Conservation (phyloP, 2,329 filamentous ascomycete species). For the Waltergamsia citrina region DNA sequence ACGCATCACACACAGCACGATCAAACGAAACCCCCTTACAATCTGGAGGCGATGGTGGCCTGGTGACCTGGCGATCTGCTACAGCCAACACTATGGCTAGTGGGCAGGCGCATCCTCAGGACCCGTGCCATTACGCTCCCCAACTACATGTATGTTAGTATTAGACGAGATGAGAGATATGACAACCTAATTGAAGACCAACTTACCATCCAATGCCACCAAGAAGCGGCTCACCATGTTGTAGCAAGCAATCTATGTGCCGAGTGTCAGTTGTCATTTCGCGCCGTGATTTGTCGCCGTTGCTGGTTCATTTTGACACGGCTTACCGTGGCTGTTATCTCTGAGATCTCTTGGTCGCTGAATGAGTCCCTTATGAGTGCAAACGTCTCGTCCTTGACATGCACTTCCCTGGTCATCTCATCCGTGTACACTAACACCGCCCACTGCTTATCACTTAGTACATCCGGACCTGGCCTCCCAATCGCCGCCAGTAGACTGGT, state of each 20-base stretch:
- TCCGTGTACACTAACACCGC: conserved; percentile 67
- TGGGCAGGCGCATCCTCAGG: conserved; percentile 30
- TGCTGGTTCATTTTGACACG: not conserved
- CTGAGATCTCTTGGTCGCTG: conserved; percentile 64
- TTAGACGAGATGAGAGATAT: not conserved
- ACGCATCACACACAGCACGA: not conserved
- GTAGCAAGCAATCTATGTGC: conserved; percentile 58
- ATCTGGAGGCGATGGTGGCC: no score
- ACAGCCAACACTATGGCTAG: conserved; percentile 9
- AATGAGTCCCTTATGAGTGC: conserved; percentile 51
- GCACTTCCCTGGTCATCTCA: conserved; percentile 71
- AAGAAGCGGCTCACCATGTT: conserved; percentile 81
- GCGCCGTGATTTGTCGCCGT: not conserved
- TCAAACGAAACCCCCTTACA: not conserved
- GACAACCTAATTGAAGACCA: not conserved
- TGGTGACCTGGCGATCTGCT: no score
- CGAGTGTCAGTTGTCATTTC: conserved; percentile 13
- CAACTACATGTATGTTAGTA: conserved; percentile 28
- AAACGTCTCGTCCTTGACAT: conserved; percentile 62
- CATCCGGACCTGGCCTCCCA: conserved; percentile 8
- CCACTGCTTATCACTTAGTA: conserved; percentile 51
- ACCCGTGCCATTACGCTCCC: conserved; percentile 44
- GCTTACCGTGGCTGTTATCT: conserved; percentile 65
- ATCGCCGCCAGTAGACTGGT: conserved; percentile 12
- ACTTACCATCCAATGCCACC: conserved; percentile 68